Percentiles rank a stretch among this genome's conserved stretches.
Evolutionary conservation across 2,329 filamentous ascomycete genomes (phyloP).

Genomic region (Botrytis fabae): DNA sequence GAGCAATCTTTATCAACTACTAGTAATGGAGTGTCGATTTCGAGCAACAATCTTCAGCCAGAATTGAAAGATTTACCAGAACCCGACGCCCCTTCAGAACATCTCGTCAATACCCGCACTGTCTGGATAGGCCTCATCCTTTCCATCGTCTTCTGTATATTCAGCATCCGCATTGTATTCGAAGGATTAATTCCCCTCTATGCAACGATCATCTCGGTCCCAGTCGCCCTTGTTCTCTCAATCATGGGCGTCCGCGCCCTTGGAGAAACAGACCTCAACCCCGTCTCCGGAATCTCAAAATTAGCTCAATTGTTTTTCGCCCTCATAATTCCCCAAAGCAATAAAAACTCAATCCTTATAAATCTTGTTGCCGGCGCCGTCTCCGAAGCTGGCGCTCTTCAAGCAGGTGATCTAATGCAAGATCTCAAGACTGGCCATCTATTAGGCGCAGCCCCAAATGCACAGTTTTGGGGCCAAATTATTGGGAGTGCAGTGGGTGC

Average conservation of each 20-base stretch:
- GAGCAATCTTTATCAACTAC: constrained; percentile 26
- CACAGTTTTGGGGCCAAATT: constrained; percentile 95
- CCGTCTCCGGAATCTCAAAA: constrained; percentile 95
- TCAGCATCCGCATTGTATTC: constrained; percentile 81
- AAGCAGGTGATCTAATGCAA: constrained; percentile 95
- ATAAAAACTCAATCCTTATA: constrained; percentile 86
- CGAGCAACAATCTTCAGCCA: background rate
- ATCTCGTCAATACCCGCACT: constrained; percentile 71
- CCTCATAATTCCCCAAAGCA: constrained; percentile 75
- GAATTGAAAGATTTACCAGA: constrained; percentile 41
- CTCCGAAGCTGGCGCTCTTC: constrained; percentile 79
- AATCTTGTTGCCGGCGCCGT: constrained; percentile 94
- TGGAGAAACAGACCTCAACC: constrained; percentile 89
- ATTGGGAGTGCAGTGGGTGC: constrained; percentile 87
- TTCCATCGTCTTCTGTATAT: constrained; percentile 77
- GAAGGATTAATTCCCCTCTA: constrained; percentile 77
- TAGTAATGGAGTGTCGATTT: constrained; percentile 7
- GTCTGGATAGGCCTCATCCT: constrained; percentile 74
- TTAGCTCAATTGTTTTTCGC: constrained; percentile 95
- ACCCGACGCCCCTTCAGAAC: constrained; percentile 79
- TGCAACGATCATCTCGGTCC: constrained; percentile 73
- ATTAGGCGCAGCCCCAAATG: constrained; percentile 85
- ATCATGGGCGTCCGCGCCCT: constrained; percentile 72
- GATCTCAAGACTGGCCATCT: constrained; percentile 96
- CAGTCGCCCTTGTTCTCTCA: constrained; percentile 79